Base-by-base conservation (phyloP, 768 basidiomycete species). In the Tephrocybe sp. region DNA sequence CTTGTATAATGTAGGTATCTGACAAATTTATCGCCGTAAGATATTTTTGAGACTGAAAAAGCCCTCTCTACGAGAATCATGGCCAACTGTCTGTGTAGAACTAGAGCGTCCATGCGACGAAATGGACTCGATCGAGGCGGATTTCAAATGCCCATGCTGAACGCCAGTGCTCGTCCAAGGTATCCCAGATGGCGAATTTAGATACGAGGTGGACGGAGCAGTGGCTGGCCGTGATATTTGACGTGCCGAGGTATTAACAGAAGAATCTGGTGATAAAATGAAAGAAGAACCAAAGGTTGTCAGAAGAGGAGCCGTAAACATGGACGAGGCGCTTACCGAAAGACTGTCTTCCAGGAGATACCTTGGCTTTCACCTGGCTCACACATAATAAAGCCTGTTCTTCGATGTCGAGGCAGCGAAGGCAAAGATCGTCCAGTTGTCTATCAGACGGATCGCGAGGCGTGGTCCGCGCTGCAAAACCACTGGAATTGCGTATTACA, bases 331-430 rank as follows among this genome's bases (percentile, higher is more conserved):
- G 16, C 49, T 47, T 58, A 53, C 34, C 46, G 45, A 32, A 44
- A 13, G 52, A 49, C 17, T 57, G 65, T 13, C 63, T 66, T 44
- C 65, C 60, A 7, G 65, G 57, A 4, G 68, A 65, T 17, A 75
- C 56, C 45, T 67, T 70, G 0, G 73, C 64, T 12, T 80, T 80
- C 13, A 86, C 66, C 54, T 82, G 80, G 62, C 78, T 85, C 44
- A 91, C 88, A 32, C 85, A 75, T 35, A 72, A 69, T 34, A 90
- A 67, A 22, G 86, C 84, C 47, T 80, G 75, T 58, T 85, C 82
- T 63, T 92, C 89, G 14, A 90, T 75, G 48, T 87, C 80, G 45
- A 80, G 76, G 64, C 89, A 91, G 53, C 67, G 73, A 22, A 72
- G 63, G 62, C 78, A 84, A 36, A 91, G 75, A 46, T 82, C 79